These are phyloP conservation scores for Xylaria sp. DNA, from an alignment of 2,329 filamentous ascomycete species.

Conservation along the genomic window DNA sequence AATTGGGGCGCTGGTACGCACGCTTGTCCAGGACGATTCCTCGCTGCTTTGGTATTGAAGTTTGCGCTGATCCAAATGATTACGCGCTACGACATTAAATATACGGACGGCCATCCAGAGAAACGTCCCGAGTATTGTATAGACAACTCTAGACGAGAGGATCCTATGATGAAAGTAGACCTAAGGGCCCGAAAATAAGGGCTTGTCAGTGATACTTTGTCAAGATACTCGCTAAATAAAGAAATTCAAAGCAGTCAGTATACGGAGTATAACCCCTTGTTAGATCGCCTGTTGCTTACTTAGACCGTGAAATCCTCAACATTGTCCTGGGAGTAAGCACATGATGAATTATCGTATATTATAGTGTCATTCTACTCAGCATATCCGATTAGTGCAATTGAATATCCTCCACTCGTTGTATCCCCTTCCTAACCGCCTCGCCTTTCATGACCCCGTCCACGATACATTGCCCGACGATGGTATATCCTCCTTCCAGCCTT, in stretches of 20 bases:
- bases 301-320: neutral
- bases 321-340: neutral
- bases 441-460: conserved; percentile 36
- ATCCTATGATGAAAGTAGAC: conserved; percentile 15
- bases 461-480: conserved; percentile 31
- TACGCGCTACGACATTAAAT: conserved; percentile 39
- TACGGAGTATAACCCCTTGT: neutral
- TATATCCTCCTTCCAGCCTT: conserved; percentile 23
- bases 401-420: conserved; percentile 29
- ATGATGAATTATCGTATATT: neutral
- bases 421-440: conserved; percentile 31
- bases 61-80: conserved; percentile 37
- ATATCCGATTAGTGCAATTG: conserved; percentile 21
- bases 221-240: neutral
- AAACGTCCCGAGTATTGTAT: conserved; percentile 26
- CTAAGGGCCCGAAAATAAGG: conserved; percentile 33
- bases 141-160: conserved; percentile 17
- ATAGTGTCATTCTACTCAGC: neutral
- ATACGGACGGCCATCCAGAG: neutral
- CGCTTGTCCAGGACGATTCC: conserved; percentile 42
- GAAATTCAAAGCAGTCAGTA: neutral
- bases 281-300: neutral
- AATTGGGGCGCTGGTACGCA: conserved; percentile 38
- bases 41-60: conserved; percentile 36
- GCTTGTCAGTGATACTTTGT: neutral